Evolutionary conservation across 495 filamentous ascomycete species (phyloP).

Genomic region (Aspergillus homomorphus): DNA sequence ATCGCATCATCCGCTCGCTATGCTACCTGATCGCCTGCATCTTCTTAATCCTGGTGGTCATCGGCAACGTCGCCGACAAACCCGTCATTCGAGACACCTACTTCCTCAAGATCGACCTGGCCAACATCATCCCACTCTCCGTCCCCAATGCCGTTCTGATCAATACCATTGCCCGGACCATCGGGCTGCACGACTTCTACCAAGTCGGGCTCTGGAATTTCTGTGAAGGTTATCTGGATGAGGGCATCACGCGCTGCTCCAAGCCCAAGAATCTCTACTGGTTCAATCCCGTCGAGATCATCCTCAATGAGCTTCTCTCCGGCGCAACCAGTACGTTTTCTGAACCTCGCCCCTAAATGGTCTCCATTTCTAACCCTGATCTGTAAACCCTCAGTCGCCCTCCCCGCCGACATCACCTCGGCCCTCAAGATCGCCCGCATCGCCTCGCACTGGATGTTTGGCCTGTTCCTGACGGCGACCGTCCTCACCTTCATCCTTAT

Average conservation of each 20-base stretch:
- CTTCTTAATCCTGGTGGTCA: slow-evolving; percentile 73
- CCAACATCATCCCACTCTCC: slow-evolving; percentile 73
- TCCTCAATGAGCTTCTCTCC: slow-evolving; percentile 70
- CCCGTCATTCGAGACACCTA: slow-evolving; percentile 65
- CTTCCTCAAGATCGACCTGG: slow-evolving; percentile 80
- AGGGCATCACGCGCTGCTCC: slow-evolving; percentile 73
- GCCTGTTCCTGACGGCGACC: slow-evolving; percentile 69
- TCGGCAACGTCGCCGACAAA: slow-evolving; percentile 64
- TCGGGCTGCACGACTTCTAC: slow-evolving; percentile 93
- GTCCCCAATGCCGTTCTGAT: slow-evolving; percentile 74
- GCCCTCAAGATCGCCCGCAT: slow-evolving; percentile 70
- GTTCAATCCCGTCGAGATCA: slow-evolving; percentile 84
- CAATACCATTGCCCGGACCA: slow-evolving; percentile 82
- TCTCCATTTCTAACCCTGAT: slow-evolving; percentile 16
- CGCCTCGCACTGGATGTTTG: slow-evolving; percentile 92
- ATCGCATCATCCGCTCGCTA: slow-evolving; percentile 57
- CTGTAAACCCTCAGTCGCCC: slow-evolving; percentile 57
- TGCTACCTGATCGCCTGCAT: slow-evolving; percentile 70
- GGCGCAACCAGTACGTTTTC: slow-evolving; percentile 73
- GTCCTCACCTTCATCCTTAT: slow-evolving; percentile 67
- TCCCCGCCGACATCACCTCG: slow-evolving; percentile 67
- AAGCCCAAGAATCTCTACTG: slow-evolving; percentile 68
- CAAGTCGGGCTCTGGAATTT: slow-evolving; percentile 87
- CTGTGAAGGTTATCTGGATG: slow-evolving; percentile 75
- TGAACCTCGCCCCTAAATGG: not conserved